phyloP scores from a whole-genome alignment of 306 rosid species.

The Rosa multiflora region DNA sequence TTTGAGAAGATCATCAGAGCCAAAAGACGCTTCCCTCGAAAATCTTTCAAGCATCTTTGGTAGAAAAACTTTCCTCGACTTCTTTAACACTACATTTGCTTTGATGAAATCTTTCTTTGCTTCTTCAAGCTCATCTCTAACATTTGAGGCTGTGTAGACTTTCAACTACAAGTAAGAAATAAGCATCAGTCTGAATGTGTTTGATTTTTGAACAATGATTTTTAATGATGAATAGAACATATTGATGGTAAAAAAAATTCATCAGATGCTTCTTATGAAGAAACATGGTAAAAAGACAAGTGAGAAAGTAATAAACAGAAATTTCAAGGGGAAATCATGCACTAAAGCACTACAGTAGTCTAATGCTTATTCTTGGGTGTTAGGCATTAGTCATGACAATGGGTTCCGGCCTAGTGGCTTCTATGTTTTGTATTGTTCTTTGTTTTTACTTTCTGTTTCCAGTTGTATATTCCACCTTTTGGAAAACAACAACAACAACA shows the following conservation, averaged over 20 bases:
- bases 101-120: slow-evolving; percentile 82
- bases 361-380: neutral
- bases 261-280: neutral
- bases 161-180: slow-evolving; percentile 58
- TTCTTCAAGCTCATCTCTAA: slow-evolving; percentile 61
- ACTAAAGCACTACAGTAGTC: neutral
- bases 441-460: neutral
- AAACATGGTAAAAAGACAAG: neutral
- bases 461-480: neutral
- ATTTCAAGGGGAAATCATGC: neutral
- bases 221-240: neutral
- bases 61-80: slow-evolving; percentile 69
- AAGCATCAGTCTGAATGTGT: slow-evolving; percentile 4
- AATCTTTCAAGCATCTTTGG: slow-evolving; percentile 79
- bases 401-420: neutral
- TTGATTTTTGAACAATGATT: neutral
- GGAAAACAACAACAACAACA: neutral
- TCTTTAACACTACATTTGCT: slow-evolving; percentile 69
- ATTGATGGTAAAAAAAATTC: neutral
- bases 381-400: neutral
- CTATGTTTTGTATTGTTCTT: neutral
- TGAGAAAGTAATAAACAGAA: neutral
- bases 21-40: slow-evolving; percentile 66
- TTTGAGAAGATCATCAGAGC: slow-evolving; percentile 63
- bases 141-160: slow-evolving; percentile 76